Percentiles rank a stretch among this genome's conserved stretches.
Conservation (phyloP, 345 rosid species). For the Pelargonium nanum region DNA sequence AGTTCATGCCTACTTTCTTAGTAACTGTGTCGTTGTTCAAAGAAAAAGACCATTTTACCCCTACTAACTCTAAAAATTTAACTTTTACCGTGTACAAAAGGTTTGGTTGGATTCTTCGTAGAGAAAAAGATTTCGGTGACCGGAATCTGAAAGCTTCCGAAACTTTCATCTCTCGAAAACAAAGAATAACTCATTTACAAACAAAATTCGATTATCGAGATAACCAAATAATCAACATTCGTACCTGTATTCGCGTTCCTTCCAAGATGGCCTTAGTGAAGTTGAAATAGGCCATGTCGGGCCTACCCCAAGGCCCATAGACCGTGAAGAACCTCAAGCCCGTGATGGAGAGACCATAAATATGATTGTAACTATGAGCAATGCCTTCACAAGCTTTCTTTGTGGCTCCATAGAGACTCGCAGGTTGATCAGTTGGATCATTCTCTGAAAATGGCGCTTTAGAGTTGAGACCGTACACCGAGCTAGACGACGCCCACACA, state of each 20-base stretch:
- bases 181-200: too few relatives aligned
- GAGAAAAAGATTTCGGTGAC: too few relatives aligned
- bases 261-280: constrained; percentile 8
- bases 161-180: too few relatives aligned
- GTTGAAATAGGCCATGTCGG: constrained; percentile 18
- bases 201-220: too few relatives aligned
- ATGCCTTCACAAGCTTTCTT: constrained; percentile 18
- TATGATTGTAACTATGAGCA: constrained; percentile 16
- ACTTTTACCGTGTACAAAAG: too few relatives aligned
- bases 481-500: constrained; percentile 18
- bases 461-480: constrained; percentile 16
- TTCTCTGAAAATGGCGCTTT: constrained; percentile 9
- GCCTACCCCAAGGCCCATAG: constrained; percentile 20
- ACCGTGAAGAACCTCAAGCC: constrained; percentile 19
- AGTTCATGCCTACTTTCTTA: too few relatives aligned
- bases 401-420: constrained; percentile 16
- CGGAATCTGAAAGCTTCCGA: too few relatives aligned
- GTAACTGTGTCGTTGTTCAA: too few relatives aligned
- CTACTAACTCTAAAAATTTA: too few relatives aligned
- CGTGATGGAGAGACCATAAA: constrained; percentile 15
- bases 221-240: too few relatives aligned
- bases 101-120: too few relatives aligned
- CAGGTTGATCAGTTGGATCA: constrained; percentile 18
- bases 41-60: too few relatives aligned
- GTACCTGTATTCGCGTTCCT: constrained; percentile 7